phyloP scores from a whole-genome alignment of 1,284 basidiomycete genomes.

The Ustilago shanxiensis region DNA sequence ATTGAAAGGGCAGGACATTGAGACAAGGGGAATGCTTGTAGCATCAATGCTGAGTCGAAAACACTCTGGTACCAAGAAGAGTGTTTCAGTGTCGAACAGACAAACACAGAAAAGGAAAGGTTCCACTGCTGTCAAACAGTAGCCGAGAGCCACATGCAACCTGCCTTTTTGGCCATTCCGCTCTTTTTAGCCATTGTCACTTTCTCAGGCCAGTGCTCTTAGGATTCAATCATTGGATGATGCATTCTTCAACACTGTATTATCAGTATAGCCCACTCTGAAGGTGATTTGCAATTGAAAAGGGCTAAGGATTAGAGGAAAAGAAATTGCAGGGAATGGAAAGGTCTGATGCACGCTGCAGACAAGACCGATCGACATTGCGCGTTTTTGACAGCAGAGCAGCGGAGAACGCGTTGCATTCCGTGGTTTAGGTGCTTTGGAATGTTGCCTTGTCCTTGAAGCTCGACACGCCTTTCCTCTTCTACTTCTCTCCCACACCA shows the following conservation, averaged over 20 bases:
- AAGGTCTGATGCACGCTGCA: slow-evolving; percentile 7
- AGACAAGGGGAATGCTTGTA: slow-evolving; percentile 3
- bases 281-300: no score
- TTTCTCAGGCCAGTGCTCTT: no score
- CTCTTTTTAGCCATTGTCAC: no score
- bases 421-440: slow-evolving; percentile 21
- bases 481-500: no score
- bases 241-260: no score
- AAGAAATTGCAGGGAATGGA: not conserved
- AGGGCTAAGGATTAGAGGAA: not conserved
- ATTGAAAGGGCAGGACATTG: not conserved
- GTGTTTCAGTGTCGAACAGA: slow-evolving; percentile 13
- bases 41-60: not conserved
- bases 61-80: not conserved
- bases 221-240: no score
- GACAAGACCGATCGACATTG: slow-evolving; percentile 13
- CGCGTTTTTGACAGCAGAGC: not conserved
- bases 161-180: slow-evolving; percentile 1
- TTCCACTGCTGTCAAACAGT: not conserved
- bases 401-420: slow-evolving; percentile 11
- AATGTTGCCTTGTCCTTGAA: slow-evolving; percentile 16
- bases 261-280: no score
- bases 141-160: slow-evolving; percentile 15
- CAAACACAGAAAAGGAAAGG: no score
- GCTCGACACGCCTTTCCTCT: not conserved